Evolutionary conservation across 2,329 filamentous ascomycete species (phyloP).

Genomic region (Mollisiaceae sp.): DNA sequence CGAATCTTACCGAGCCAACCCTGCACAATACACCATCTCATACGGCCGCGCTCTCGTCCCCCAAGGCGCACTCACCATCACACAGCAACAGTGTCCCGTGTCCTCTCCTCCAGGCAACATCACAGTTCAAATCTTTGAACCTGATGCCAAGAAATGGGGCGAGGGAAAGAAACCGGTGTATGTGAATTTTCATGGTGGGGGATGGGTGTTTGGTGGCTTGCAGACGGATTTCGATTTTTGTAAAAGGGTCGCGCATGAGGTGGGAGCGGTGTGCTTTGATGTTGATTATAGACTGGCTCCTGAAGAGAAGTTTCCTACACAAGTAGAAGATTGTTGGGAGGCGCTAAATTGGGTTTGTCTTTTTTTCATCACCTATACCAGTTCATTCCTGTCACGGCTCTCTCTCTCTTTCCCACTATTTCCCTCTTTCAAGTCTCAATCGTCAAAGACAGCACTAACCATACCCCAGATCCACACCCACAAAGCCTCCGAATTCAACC

Average conservation of each 20-base stretch:
- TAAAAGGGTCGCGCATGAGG: slow-evolving; percentile 47
- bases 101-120: slow-evolving; percentile 44
- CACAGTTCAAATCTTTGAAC: slow-evolving; percentile 48
- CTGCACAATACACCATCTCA: slow-evolving; percentile 43
- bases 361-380: neutral
- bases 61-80: slow-evolving; percentile 45
- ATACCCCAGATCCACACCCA: slow-evolving; percentile 17
- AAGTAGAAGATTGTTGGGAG: slow-evolving; percentile 51
- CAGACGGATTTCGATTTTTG: slow-evolving; percentile 47
- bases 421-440: neutral
- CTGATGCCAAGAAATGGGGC: slow-evolving; percentile 36
- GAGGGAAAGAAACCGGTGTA: slow-evolving; percentile 39
- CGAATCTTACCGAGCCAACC: slow-evolving; percentile 45
- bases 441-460: neutral
- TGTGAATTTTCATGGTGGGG: slow-evolving; percentile 42
- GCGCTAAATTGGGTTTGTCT: slow-evolving; percentile 47
- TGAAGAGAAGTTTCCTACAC: slow-evolving; percentile 51
- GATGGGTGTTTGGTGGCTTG: slow-evolving; percentile 50
- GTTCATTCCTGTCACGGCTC: neutral
- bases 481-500: slow-evolving; percentile 32
- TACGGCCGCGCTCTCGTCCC: slow-evolving; percentile 46
- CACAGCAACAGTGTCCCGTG: slow-evolving; percentile 47
- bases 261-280: slow-evolving; percentile 49
- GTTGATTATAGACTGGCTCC: slow-evolving; percentile 52
- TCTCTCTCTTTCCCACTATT: neutral